These are phyloP conservation scores for Erucastrum elatum DNA, from an alignment of 345 rosid genomes.

Conservation along the genomic window DNA sequence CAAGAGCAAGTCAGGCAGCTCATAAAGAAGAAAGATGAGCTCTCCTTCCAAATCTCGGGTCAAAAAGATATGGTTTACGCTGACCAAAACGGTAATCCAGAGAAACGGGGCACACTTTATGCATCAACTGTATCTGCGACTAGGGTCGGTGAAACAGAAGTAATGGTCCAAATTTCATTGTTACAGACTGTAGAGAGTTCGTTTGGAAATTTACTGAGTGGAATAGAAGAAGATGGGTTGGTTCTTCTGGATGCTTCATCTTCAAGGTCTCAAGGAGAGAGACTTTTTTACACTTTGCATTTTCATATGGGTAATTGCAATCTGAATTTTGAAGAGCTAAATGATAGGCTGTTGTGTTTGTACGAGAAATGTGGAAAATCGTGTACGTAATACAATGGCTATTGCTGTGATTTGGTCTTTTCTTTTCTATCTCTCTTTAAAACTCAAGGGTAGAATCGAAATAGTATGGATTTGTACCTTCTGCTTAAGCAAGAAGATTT, in stretches of 20 bases:
- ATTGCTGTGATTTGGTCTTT: not conserved
- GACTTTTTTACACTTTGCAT: constrained; percentile 55
- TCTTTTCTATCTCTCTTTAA: too few relatives aligned
- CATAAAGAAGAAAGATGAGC: constrained; percentile 48
- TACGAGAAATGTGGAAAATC: constrained; percentile 25
- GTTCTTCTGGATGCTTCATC: constrained; percentile 57
- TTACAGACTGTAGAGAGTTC: constrained; percentile 31
- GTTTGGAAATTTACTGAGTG: constrained; percentile 45
- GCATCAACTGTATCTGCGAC: constrained; percentile 42
- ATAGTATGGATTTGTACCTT: not conserved
- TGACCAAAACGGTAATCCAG: constrained; percentile 26
- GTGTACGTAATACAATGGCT: constrained; percentile 10
- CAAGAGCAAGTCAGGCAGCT: constrained; percentile 45
- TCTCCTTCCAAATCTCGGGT: constrained; percentile 39
- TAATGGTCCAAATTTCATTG: constrained; percentile 49
- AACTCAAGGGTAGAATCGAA: not conserved
- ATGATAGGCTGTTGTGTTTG: constrained; percentile 21
- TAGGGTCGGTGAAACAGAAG: constrained; percentile 45
- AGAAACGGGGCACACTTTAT: constrained; percentile 17
- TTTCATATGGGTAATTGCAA: constrained; percentile 44
- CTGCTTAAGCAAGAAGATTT: not conserved
- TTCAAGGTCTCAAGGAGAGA: constrained; percentile 52
- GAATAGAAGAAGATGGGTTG: constrained; percentile 53
- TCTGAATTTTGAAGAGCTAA: constrained; percentile 16
- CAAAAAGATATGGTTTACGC: constrained; percentile 9